Evolutionary conservation across 768 basidiomycete species (phyloP).

Genomic region (Boletus rubroflammeus): DNA sequence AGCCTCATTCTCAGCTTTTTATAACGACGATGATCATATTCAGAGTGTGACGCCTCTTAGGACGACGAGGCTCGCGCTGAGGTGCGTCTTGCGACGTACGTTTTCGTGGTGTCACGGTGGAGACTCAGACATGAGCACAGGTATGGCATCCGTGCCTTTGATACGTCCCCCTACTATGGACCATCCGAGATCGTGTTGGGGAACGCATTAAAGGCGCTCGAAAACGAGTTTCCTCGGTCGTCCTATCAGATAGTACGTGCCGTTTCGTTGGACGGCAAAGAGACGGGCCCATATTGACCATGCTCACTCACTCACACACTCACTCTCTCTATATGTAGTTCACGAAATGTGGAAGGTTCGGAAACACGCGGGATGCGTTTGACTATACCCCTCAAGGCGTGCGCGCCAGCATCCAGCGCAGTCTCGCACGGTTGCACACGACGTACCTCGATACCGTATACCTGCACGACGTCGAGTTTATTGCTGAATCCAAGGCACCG

Average conservation of each 20-base stretch:
- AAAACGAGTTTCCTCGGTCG: slow-evolving; percentile 68
- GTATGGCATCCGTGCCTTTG: slow-evolving; percentile 78
- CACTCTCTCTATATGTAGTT: slow-evolving; percentile 46
- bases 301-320: not conserved
- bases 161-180: slow-evolving; percentile 80
- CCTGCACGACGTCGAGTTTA: slow-evolving; percentile 82
- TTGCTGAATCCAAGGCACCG: slow-evolving; percentile 51
- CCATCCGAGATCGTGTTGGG: slow-evolving; percentile 77
- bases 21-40: slow-evolving; percentile 60
- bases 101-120: not conserved
- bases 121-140: slow-evolving; percentile 34
- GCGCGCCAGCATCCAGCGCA: slow-evolving; percentile 61
- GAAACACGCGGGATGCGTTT: slow-evolving; percentile 47
- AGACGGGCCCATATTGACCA: not conserved
- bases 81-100: slow-evolving; percentile 41
- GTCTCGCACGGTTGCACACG: slow-evolving; percentile 67
- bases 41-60: slow-evolving; percentile 55
- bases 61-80: slow-evolving; percentile 68
- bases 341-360: slow-evolving; percentile 85
- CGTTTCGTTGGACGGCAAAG: not conserved
- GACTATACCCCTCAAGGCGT: slow-evolving; percentile 72
- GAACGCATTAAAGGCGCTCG: slow-evolving; percentile 54
- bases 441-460: slow-evolving; percentile 78
- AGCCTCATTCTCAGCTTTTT: slow-evolving; percentile 62
- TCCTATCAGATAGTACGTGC: slow-evolving; percentile 66